Conservation (phyloP, 306 rosid species). For the Rubus parviflorus region DNA sequence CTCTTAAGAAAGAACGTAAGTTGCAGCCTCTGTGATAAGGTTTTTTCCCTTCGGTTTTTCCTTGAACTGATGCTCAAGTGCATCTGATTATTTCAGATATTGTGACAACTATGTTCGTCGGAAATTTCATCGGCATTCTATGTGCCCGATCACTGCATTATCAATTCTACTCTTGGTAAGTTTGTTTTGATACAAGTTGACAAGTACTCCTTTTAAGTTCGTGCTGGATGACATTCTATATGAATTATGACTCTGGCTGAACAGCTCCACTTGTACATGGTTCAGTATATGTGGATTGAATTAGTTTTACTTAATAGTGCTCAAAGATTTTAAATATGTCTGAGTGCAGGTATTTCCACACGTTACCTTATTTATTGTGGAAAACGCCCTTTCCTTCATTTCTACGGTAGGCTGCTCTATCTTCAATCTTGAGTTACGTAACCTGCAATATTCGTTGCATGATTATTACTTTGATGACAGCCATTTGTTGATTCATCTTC, state of each 20-base stretch:
- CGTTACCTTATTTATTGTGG: slow-evolving; percentile 87
- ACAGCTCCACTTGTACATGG: not conserved
- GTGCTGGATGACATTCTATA: slow-evolving; percentile 17
- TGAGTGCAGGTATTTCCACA: slow-evolving; percentile 78
- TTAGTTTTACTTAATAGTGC: not conserved
- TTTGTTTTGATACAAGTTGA: not conserved
- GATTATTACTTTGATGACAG: not conserved
- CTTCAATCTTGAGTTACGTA: not conserved
- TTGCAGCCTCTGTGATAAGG: not conserved
- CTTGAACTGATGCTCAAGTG: slow-evolving; percentile 25
- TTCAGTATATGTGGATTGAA: not conserved
- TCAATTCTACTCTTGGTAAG: slow-evolving; percentile 97
- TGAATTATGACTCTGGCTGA: not conserved
- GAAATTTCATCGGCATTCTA: slow-evolving; percentile 87
- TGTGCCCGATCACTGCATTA: slow-evolving; percentile 95
- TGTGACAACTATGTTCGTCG: slow-evolving; percentile 83
- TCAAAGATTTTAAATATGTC: not conserved
- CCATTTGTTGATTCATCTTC: slow-evolving; percentile 18
- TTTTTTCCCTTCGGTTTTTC: slow-evolving; percentile 3
- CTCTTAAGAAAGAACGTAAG: slow-evolving; percentile 72
- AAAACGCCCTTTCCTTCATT: slow-evolving; percentile 60
- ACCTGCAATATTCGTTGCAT: not conserved
- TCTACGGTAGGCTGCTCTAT: slow-evolving; percentile 50
- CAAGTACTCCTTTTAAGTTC: not conserved
- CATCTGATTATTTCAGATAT: slow-evolving; percentile 54